These are phyloP conservation scores for Eucalyptus marginata DNA, from an alignment of 345 rosid genomes.

Conservation along the genomic window DNA sequence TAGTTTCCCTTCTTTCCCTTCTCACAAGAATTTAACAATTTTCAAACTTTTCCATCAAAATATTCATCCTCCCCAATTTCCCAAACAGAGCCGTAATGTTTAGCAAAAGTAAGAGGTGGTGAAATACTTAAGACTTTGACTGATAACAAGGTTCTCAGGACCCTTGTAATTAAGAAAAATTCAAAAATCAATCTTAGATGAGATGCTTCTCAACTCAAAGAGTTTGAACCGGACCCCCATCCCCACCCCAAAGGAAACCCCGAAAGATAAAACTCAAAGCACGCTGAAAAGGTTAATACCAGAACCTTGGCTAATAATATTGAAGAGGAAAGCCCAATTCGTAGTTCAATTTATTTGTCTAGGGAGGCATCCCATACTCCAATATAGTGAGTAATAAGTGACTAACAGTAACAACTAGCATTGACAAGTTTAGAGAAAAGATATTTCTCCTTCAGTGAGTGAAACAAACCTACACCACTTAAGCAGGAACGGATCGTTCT, in stretches of 20 bases:
- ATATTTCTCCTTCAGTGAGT: not conserved
- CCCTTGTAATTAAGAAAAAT: not conserved
- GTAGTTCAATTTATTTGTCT: not conserved
- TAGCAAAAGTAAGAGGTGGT: not conserved
- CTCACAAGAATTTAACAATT: not conserved
- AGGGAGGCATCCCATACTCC: not conserved
- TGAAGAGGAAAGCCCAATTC: not conserved
- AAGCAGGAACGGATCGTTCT: not conserved
- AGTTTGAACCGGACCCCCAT: not conserved
- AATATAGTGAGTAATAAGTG: not conserved
- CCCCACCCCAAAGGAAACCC: not conserved
- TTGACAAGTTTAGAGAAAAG: not conserved
- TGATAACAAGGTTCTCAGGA: not conserved
- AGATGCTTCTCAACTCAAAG: not conserved
- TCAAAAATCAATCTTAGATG: not conserved
- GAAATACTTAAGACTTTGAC: not conserved
- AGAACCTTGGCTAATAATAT: not conserved
- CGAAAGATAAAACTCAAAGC: not conserved
- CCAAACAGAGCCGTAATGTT: not conserved
- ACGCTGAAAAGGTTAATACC: not conserved
- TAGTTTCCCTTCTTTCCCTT: not conserved
- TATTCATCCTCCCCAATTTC: not conserved
- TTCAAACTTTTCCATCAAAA: not conserved
- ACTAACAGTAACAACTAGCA: not conserved
- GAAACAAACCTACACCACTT: not conserved